Evolutionary conservation across 768 basidiomycete species (phyloP).

Genomic region (Lentinula edodes): DNA sequence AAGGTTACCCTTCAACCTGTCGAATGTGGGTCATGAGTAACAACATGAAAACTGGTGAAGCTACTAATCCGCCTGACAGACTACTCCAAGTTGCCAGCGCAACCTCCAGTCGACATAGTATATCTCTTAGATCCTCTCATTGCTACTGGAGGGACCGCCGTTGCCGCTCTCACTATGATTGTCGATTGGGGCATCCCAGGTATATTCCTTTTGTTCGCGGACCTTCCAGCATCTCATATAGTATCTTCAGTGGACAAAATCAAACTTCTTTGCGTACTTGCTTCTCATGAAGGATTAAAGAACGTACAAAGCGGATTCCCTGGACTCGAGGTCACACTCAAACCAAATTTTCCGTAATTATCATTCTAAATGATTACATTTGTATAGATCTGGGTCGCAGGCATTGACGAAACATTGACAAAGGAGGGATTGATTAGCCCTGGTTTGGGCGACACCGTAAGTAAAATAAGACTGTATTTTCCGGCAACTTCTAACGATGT

Average conservation of each 20-base stretch:
- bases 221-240: neutral
- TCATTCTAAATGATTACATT: neutral
- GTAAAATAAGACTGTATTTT: conserved; percentile 19
- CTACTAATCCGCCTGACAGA: conserved; percentile 38
- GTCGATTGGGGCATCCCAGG: conserved; percentile 76
- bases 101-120: conserved; percentile 74
- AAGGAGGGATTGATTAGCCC: conserved; percentile 77
- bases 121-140: conserved; percentile 89
- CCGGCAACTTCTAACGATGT: neutral
- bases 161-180: conserved; percentile 84
- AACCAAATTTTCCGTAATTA: neutral
- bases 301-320: conserved; percentile 66
- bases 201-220: conserved; percentile 22
- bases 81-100: conserved; percentile 82
- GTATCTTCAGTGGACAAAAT: conserved; percentile 51
- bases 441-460: conserved; percentile 85
- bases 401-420: conserved; percentile 71
- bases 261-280: conserved; percentile 80
- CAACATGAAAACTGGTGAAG: too few relatives aligned
- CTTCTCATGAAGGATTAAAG: conserved; percentile 66
- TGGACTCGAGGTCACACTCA: conserved; percentile 61
- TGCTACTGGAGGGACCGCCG: conserved; percentile 90
- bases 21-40: conserved; percentile 53
- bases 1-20: conserved; percentile 86
- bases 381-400: conserved; percentile 84